Conservation (phyloP, 805 yeast genomes). For the Ogataea paraovalis region DNA sequence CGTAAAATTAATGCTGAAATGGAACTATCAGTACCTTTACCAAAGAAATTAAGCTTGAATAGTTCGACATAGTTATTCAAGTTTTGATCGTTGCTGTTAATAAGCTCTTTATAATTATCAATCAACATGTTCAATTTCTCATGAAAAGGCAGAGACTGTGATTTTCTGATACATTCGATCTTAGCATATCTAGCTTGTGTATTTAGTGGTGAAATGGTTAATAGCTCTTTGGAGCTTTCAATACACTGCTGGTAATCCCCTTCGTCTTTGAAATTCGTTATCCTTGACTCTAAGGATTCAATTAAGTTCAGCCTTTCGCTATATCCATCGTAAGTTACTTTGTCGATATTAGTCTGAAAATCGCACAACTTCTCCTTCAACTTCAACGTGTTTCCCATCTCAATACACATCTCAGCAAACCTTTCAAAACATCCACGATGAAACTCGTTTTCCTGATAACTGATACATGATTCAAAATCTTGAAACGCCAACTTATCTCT, state of each 20-base stretch:
- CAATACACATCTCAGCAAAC: slow-evolving; percentile 45
- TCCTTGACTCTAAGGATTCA: slow-evolving; percentile 1
- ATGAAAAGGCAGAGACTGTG: slow-evolving; percentile 11
- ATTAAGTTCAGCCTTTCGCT: slow-evolving; percentile 2
- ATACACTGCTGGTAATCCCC: slow-evolving; percentile 27
- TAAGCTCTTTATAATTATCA: slow-evolving; percentile 23
- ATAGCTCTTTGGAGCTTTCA: slow-evolving; percentile 30
- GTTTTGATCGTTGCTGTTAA: slow-evolving; percentile 17
- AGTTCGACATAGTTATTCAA: slow-evolving; percentile 21
- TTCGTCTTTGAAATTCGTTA: slow-evolving; percentile 6
- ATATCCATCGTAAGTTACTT: slow-evolving; percentile 1
- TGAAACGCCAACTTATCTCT: slow-evolving; percentile 49
- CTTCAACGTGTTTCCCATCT: slow-evolving; percentile 47
- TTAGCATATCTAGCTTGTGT: slow-evolving; percentile 33
- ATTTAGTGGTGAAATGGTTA: slow-evolving; percentile 43
- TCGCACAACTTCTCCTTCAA: slow-evolving; percentile 20
- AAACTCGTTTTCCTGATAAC: slow-evolving; percentile 20
- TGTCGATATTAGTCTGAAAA: slow-evolving; percentile 10
- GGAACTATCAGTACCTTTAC: slow-evolving; percentile 14
- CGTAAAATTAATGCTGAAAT: slow-evolving; percentile 21
- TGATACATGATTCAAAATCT: slow-evolving; percentile 47
- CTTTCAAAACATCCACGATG: slow-evolving; percentile 47
- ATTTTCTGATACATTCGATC: slow-evolving; percentile 23
- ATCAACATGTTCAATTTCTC: slow-evolving; percentile 19
- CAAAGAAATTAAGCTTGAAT: slow-evolving; percentile 28